phyloP scores from a whole-genome alignment of 805 yeast species.

The Candida awuae region DNA sequence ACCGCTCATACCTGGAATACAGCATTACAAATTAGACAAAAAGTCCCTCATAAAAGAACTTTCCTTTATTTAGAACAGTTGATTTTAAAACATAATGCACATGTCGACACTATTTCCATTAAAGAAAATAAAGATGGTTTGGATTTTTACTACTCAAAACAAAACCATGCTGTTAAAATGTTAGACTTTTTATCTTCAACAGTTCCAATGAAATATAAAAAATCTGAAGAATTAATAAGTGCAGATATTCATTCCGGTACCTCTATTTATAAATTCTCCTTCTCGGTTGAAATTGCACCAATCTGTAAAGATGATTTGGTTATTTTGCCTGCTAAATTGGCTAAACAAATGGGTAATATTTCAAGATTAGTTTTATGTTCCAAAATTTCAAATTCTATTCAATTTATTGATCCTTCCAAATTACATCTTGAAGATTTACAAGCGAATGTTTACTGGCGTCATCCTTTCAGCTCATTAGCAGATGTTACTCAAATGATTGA shows the following conservation, averaged over 20 bases:
- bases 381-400: slow-evolving; percentile 72
- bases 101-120: slow-evolving; percentile 86
- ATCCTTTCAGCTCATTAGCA: slow-evolving; percentile 69
- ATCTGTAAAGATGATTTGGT: slow-evolving; percentile 95
- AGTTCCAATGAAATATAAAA: slow-evolving; percentile 74
- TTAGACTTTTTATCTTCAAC: slow-evolving; percentile 79
- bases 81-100: slow-evolving; percentile 87
- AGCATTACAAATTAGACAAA: slow-evolving; percentile 93
- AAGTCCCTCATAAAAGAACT: slow-evolving; percentile 94
- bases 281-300: slow-evolving; percentile 90
- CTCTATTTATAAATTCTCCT: slow-evolving; percentile 82
- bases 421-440: slow-evolving; percentile 70
- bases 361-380: slow-evolving; percentile 78
- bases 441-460: slow-evolving; percentile 70
- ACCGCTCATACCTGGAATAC: slow-evolving; percentile 99
- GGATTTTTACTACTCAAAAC: slow-evolving; percentile 84
- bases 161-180: slow-evolving; percentile 91
- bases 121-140: slow-evolving; percentile 90
- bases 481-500: slow-evolving; percentile 73
- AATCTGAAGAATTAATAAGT: slow-evolving; percentile 85
- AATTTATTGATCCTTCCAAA: slow-evolving; percentile 79
- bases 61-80: slow-evolving; percentile 92
- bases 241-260: slow-evolving; percentile 89
- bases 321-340: slow-evolving; percentile 80
- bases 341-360: slow-evolving; percentile 75